Base-by-base conservation (phyloP, 2,329 filamentous ascomycete species). In the Diaporthe velutina region DNA sequence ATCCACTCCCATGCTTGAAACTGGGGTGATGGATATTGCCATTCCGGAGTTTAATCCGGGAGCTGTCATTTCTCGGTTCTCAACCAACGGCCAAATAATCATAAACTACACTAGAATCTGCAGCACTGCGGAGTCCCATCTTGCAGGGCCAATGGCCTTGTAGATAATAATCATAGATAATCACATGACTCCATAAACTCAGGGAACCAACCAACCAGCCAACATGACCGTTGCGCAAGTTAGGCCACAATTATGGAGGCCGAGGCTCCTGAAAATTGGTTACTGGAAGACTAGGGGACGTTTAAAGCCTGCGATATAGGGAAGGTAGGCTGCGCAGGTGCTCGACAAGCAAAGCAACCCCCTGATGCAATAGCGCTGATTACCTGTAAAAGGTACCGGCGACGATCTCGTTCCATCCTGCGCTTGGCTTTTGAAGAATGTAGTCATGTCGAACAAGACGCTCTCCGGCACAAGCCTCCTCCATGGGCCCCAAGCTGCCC, bases 81-180 rank as follows among this genome's bases (percentile, higher is more conserved):
- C 15, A 60, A 7, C 33, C 35, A 40, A 40, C 33, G 22, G 33
- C 10, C 19, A 60, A 60, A 42, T 42, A 60, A 42, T 40, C n/a
- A 42, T 12, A 28, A 42, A 61, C n/a, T 42, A 60, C 57, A 42
- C 35, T 61, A 42, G 57, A 61, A 61, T 42, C 57, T 61, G 38
- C 38, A 61, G 38, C 38, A 35, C 57, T 40, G n/a, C 38, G 38
- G 38, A 61, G 57, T 42, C 57, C n/a, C n/a, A 28, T 58, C 38
- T 61, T 42, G n/a, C 38, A 61, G 38, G 42, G 35, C 57, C 38
- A 61, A 61, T 61, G 35, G 57, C 57, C 35, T 60, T 61, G 57
- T 61, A 61, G 57, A 42, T n/a, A n/a, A n/a, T n/a, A n/a, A n/a
- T n/a, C n/a, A n/a, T n/a, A n/a, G n/a, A n/a, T 61, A 42, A 61